Conservation (phyloP, 2,329 filamentous ascomycete species). For the Fusarium drepaniforme region DNA sequence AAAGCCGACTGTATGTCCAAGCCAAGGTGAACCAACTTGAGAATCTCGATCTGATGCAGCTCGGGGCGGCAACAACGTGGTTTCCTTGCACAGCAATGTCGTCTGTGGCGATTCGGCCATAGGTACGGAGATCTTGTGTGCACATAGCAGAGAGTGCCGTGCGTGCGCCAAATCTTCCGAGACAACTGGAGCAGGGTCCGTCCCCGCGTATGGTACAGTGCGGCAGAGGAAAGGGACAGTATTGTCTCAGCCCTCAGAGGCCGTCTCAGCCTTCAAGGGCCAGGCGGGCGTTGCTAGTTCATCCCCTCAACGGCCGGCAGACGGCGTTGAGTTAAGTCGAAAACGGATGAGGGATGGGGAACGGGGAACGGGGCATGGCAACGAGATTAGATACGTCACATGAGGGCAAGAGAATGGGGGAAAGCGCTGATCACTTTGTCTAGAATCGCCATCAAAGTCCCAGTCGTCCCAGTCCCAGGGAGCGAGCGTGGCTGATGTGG, state of each 20-base stretch:
- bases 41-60: not conserved
- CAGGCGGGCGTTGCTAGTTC: constrained; percentile 13
- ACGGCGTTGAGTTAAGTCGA: constrained; percentile 11
- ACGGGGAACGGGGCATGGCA: constrained; percentile 1
- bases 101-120: not conserved
- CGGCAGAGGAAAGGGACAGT: not conserved
- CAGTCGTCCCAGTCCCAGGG: not conserved
- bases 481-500: constrained; percentile 12
- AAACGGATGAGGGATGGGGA: constrained; percentile 1
- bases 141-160: not conserved
- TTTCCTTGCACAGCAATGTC: not conserved
- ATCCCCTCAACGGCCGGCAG: not conserved
- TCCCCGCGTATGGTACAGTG: constrained; percentile 7
- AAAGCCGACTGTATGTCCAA: not conserved
- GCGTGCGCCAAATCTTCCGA: not conserved
- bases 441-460: constrained; percentile 21
- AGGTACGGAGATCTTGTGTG: not conserved
- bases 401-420: constrained; percentile 23
- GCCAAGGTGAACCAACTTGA: not conserved
- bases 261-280: constrained; percentile 29
- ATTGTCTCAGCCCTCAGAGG: constrained; percentile 26
- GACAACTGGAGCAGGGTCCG: constrained; percentile 8
- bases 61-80: not conserved
- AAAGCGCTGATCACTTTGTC: constrained; percentile 37
- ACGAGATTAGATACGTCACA: constrained; percentile 37